Evolutionary conservation across 2,329 filamentous ascomycete species (phyloP), one percentile per base, ranked within the genome.

Genomic region (Exophiala bonariae): DNA sequence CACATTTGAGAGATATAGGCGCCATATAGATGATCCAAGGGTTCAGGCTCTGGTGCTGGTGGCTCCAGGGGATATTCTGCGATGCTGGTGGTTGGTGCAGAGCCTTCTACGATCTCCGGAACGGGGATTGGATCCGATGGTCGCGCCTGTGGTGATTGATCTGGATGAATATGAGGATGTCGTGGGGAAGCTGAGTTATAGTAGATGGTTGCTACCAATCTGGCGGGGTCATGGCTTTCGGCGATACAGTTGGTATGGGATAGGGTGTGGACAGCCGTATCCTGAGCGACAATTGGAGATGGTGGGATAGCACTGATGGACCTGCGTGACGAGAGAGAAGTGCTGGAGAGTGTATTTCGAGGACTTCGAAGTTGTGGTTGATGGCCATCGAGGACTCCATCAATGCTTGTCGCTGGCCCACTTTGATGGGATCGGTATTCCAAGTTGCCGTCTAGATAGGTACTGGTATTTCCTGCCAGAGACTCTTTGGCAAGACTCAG

Each of bases 11-110:
- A 77, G 36, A 80, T 70, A 54, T 74, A 79, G 9, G 70, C 71
- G 8, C 77, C 77, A 57, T 79, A 79, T 14, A 79, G 64, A 58
- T 78, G 76, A 57, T 80, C 77, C 31, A 79, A 65, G 18, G 76
- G 75, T 47, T 78, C 74, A 4, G 76, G 75, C 49, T 77, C 77
- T 1, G 73, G 75, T 13, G 72, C 73, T 2, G 75, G 75, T 1
- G 77, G 77, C 57, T 80, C 76, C 33, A 77, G 74, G 2, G 77
- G 77, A 52, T 78, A 74, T 55, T 76, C 74, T 45, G 70, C 68
- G 31, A 79, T 67, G 50, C 76, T 74, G 32, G 72, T 63, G 18
- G 76, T 76, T 9, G 76, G 76, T 1, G 73, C 74, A 20, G 71
- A 74, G 43, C 75, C 75, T 44, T 66, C 62, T 8, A 66, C 69